phyloP scores from a whole-genome alignment of 495 filamentous ascomycete genomes.

The Pyronema omphalodes region DNA sequence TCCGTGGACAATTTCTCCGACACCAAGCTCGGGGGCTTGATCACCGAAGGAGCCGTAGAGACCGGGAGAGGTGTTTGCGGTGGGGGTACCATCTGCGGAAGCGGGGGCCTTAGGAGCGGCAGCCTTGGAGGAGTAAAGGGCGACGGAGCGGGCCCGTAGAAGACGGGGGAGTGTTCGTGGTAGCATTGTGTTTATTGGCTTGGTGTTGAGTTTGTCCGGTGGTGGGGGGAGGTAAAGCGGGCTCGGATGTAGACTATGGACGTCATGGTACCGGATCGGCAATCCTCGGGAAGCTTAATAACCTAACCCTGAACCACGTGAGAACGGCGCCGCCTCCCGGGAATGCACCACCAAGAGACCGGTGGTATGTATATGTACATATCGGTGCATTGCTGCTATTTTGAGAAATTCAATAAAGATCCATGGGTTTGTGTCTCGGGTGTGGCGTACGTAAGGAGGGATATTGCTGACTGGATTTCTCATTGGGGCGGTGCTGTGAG shows the following conservation, averaged over 20 bases:
- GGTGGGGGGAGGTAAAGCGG: slow-evolving; percentile 12
- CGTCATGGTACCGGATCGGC: background rate
- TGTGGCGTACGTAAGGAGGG: too few species aligned
- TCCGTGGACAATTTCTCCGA: slow-evolving; percentile 81
- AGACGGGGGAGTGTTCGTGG: background rate
- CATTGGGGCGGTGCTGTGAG: too few species aligned
- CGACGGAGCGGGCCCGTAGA: background rate
- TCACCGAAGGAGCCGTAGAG: slow-evolving; percentile 12
- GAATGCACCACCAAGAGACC: too few species aligned
- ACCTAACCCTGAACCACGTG: background rate
- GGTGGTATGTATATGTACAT: too few species aligned
- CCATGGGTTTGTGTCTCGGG: too few species aligned
- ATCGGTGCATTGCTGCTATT: too few species aligned
- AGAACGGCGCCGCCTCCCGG: background rate
- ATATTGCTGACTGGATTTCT: too few species aligned
- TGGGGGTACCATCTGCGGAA: slow-evolving; percentile 41
- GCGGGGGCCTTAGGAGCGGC: slow-evolving; percentile 37
- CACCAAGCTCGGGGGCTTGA: slow-evolving; percentile 46
- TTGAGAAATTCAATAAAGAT: too few species aligned
- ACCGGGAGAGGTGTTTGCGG: slow-evolving; percentile 1
- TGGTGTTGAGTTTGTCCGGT: slow-evolving; percentile 18
- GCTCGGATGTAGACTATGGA: background rate
- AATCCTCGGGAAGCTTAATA: background rate
- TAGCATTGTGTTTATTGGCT: slow-evolving; percentile 8
- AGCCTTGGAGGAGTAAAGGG: background rate